Evolutionary conservation across 2,329 filamentous ascomycete genomes (phyloP).

Genomic region (Neocucurbitaria cava): DNA sequence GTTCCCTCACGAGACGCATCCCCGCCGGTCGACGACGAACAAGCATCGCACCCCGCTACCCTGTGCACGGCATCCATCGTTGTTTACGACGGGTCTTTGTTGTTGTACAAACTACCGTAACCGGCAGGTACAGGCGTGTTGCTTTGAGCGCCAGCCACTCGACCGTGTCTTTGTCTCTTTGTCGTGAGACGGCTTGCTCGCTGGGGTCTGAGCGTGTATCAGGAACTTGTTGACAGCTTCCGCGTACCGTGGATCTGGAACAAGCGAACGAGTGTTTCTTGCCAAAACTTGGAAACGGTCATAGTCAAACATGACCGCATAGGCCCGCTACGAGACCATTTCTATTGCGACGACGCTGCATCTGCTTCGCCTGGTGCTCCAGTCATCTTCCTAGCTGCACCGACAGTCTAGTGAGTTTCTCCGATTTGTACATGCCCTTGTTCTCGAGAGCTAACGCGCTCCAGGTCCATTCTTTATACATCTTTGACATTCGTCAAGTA

Average conservation of each 20-base stretch:
- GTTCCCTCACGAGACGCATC: constrained; percentile 30
- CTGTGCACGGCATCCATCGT: constrained; percentile 4
- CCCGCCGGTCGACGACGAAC: constrained; percentile 30
- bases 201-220: constrained; percentile 23
- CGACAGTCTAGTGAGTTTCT: constrained; percentile 46
- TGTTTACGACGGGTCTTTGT: constrained; percentile 11
- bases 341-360: constrained; percentile 32
- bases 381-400: constrained; percentile 39
- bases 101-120: constrained; percentile 1
- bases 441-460: constrained; percentile 20
- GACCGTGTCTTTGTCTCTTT: constrained; percentile 25
- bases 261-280: constrained; percentile 23
- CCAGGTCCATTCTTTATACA: constrained; percentile 48
- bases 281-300: constrained; percentile 26
- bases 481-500: constrained; percentile 56
- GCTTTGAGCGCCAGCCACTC: constrained; percentile 9
- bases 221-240: constrained; percentile 18
- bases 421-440: not conserved
- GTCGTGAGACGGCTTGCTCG: constrained; percentile 14
- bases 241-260: constrained; percentile 25
- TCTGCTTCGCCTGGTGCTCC: constrained; percentile 32
- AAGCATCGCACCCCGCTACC: constrained; percentile 23
- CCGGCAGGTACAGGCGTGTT: not conserved
- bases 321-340: constrained; percentile 30
- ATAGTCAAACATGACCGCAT: constrained; percentile 46